phyloP scores from a whole-genome alignment of 1,284 basidiomycete genomes.

The Puccinia sorghi region DNA sequence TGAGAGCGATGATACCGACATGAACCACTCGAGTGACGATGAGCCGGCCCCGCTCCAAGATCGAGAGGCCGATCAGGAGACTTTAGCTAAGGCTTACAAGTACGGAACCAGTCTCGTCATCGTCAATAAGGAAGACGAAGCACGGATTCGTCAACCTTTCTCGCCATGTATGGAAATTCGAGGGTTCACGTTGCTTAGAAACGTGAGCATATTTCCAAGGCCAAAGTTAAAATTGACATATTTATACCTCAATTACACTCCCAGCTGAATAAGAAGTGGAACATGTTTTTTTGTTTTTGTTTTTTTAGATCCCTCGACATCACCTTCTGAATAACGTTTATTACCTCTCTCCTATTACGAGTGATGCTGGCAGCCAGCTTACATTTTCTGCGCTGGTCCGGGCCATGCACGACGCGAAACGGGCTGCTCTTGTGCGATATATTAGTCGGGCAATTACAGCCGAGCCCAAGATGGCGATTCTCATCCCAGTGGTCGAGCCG shows the following conservation, averaged over 20 bases:
- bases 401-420: conserved; percentile 9
- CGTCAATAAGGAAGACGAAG: conserved; percentile 34
- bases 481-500: conserved; percentile 25
- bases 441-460: conserved; percentile 14
- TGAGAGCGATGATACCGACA: conserved; percentile 11
- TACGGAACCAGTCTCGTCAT: conserved; percentile 35
- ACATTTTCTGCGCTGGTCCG: conserved; percentile 17
- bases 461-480: conserved; percentile 40
- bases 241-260: neutral
- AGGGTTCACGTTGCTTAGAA: conserved; percentile 10
- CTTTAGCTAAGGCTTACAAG: conserved; percentile 31
- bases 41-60: conserved; percentile 8
- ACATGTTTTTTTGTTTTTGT: no score
- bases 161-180: conserved; percentile 26
- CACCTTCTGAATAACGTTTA: conserved; percentile 45
- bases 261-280: neutral
- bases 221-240: neutral
- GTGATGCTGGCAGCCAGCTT: conserved; percentile 21
- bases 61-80: conserved; percentile 25
- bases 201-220: conserved; percentile 18
- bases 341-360: conserved; percentile 14
- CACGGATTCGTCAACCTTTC: conserved; percentile 26
- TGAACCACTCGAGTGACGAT: conserved; percentile 5
- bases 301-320: conserved; percentile 34
- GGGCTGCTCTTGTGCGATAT: conserved; percentile 26